Percentiles rank a stretch among this genome's conserved stretches.
Evolutionary conservation across 139 green algal genomes (phyloP).

Genomic region (Raphidocelis subcapitata): DNA sequence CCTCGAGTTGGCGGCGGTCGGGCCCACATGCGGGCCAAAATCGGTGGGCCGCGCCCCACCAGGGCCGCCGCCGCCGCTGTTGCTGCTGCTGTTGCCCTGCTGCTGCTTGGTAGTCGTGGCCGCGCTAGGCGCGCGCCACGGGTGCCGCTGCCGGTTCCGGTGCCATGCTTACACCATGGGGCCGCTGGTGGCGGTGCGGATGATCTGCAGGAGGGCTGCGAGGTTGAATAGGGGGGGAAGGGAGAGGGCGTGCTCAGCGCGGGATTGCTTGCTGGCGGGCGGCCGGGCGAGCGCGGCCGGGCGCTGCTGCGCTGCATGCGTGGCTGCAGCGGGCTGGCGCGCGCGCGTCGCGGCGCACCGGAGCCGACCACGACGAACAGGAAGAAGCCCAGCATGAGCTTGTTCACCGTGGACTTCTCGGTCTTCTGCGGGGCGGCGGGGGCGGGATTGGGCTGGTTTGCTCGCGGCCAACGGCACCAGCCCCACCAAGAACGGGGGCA

Average conservation of each 20-base stretch:
- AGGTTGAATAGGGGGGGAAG: not conserved
- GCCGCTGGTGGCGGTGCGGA: conserved; percentile 31
- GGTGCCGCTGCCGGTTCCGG: not conserved
- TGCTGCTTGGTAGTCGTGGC: too few species aligned
- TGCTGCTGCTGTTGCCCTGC: too few species aligned
- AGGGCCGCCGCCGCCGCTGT: too few species aligned
- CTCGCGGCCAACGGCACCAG: too few species aligned
- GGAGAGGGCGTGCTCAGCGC: not conserved
- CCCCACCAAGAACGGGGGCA: too few species aligned
- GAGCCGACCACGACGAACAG: conserved; percentile 77
- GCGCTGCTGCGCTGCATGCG: not conserved
- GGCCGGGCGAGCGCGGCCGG: too few species aligned
- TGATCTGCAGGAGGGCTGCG: conserved; percentile 47
- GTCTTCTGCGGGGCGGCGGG: too few species aligned
- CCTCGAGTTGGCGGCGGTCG: too few species aligned
- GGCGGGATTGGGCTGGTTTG: too few species aligned
- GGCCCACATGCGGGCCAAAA: too few species aligned
- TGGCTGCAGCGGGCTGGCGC: not conserved
- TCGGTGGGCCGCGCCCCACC: too few species aligned
- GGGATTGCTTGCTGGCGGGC: not conserved
- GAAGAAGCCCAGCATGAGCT: conserved; percentile 78
- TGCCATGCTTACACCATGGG: not conserved
- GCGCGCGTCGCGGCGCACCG: conserved; percentile 36
- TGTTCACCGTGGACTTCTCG: conserved; percentile 59
- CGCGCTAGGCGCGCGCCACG: not conserved